Evolutionary conservation across 805 yeast species (phyloP).

Genomic region (Ascoidea asiatica): DNA sequence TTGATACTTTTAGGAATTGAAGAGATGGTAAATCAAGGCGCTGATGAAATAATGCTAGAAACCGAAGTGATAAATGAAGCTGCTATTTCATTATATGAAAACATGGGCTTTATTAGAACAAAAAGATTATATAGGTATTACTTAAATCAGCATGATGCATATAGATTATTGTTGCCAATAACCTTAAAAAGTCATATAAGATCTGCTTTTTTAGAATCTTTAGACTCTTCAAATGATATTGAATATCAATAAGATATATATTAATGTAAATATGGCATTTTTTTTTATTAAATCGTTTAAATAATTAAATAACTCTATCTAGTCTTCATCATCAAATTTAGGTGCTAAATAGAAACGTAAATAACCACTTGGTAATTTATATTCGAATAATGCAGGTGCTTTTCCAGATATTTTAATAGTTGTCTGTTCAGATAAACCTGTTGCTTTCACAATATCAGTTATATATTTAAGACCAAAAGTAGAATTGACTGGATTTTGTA

Average conservation of each 20-base stretch:
- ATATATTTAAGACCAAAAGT: slow-evolving; percentile 88
- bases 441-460: slow-evolving; percentile 83
- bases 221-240: slow-evolving; percentile 8
- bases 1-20: slow-evolving; percentile 51
- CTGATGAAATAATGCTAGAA: slow-evolving; percentile 88
- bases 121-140: slow-evolving; percentile 80
- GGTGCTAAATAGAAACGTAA: slow-evolving; percentile 95
- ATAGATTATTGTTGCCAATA: slow-evolving; percentile 69
- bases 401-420: slow-evolving; percentile 80
- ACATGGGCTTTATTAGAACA: slow-evolving; percentile 60
- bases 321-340: slow-evolving; percentile 87
- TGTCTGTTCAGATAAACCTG: slow-evolving; percentile 61
- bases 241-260: slow-evolving; percentile 2
- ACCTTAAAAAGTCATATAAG: slow-evolving; percentile 43
- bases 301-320: slow-evolving; percentile 6
- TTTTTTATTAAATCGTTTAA: background rate
- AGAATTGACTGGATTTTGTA: slow-evolving; percentile 77
- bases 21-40: slow-evolving; percentile 46
- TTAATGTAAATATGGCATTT: slow-evolving; percentile 2
- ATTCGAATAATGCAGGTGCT: slow-evolving; percentile 90
- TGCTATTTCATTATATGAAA: slow-evolving; percentile 58
- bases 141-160: slow-evolving; percentile 88
- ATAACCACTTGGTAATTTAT: slow-evolving; percentile 81
- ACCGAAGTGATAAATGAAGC: slow-evolving; percentile 74
- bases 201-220: slow-evolving; percentile 33